Evolutionary conservation across 2,329 filamentous ascomycete species (phyloP).

Genomic region (Cladosporium sphaerospermum): DNA sequence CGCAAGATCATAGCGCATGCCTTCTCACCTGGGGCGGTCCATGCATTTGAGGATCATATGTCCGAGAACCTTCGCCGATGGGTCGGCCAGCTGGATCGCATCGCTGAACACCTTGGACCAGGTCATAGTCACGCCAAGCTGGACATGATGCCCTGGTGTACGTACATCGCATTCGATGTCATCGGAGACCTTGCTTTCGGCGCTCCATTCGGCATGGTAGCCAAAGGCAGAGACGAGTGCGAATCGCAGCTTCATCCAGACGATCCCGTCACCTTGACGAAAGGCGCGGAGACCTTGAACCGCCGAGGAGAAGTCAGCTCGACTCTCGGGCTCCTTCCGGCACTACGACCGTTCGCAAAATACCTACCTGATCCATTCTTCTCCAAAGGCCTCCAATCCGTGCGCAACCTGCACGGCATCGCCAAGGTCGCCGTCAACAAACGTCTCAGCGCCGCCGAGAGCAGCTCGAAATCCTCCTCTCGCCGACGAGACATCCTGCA

Average conservation of each 20-base stretch:
- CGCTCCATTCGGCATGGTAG: constrained; percentile 23
- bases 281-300: constrained; percentile 20
- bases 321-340: constrained; percentile 17
- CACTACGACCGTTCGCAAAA: constrained; percentile 17
- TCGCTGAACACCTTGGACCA: constrained; percentile 12
- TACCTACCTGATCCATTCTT: constrained; percentile 24
- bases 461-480: constrained; percentile 2
- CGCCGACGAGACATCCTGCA: constrained; percentile 28
- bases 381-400: constrained; percentile 20
- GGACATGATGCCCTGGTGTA: constrained; percentile 24
- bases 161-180: constrained; percentile 22
- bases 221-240: constrained; percentile 20
- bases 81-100: constrained; percentile 18
- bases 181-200: constrained; percentile 24
- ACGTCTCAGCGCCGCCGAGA: constrained; percentile 16
- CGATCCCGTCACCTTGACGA: constrained; percentile 15
- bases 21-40: constrained; percentile 29
- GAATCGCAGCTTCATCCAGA: constrained; percentile 18
- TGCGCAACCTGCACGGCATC: constrained; percentile 21
- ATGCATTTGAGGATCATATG: constrained; percentile 30
- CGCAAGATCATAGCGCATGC: constrained; percentile 32
- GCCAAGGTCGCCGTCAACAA: constrained; percentile 27
- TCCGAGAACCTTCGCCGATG: constrained; percentile 22
- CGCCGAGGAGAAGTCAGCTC: constrained; percentile 21
- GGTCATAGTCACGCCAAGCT: constrained; percentile 14